Evolutionary conservation across 1,284 basidiomycete species (phyloP).

Genomic region (Moesziomyces globuligerus): DNA sequence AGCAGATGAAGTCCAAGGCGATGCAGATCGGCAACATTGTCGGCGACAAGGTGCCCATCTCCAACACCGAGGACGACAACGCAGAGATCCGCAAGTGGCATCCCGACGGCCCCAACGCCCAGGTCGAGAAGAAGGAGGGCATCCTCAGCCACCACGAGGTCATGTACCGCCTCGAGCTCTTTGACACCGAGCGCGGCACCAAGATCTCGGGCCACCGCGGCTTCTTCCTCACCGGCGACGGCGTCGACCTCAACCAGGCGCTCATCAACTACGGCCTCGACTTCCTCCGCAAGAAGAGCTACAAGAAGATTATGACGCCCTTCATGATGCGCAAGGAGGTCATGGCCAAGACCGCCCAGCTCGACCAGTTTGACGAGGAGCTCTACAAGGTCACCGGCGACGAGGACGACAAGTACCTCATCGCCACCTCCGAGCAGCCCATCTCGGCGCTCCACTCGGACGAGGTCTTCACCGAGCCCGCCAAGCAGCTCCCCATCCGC

Average conservation of each 20-base stretch:
- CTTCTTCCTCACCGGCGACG: slow-evolving; percentile 94
- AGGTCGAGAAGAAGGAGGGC: slow-evolving; percentile 72
- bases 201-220: slow-evolving; percentile 96
- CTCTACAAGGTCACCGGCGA: slow-evolving; percentile 90
- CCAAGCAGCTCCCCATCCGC: slow-evolving; percentile 86
- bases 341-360: slow-evolving; percentile 97
- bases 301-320: slow-evolving; percentile 95
- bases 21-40: slow-evolving; percentile 91
- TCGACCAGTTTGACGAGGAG: slow-evolving; percentile 98
- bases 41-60: slow-evolving; percentile 84
- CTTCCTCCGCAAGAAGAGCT: slow-evolving; percentile 82
- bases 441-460: slow-evolving; percentile 94
- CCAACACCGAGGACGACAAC: slow-evolving; percentile 95
- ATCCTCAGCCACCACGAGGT: slow-evolving; percentile 98
- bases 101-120: slow-evolving; percentile 78
- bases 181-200: slow-evolving; percentile 88
- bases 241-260: slow-evolving; percentile 96
- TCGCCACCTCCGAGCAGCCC: slow-evolving; percentile 98
- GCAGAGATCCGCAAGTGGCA: slow-evolving; percentile 83
- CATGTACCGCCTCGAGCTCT: slow-evolving; percentile 88
- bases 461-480: slow-evolving; percentile 95
- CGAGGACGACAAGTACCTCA: slow-evolving; percentile 98
- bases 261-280: slow-evolving; percentile 94
- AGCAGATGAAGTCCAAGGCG: slow-evolving; percentile 81
- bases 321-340: slow-evolving; percentile 99